Conservation (phyloP, 805 yeast species). For the Pichia pseudocactophila region DNA sequence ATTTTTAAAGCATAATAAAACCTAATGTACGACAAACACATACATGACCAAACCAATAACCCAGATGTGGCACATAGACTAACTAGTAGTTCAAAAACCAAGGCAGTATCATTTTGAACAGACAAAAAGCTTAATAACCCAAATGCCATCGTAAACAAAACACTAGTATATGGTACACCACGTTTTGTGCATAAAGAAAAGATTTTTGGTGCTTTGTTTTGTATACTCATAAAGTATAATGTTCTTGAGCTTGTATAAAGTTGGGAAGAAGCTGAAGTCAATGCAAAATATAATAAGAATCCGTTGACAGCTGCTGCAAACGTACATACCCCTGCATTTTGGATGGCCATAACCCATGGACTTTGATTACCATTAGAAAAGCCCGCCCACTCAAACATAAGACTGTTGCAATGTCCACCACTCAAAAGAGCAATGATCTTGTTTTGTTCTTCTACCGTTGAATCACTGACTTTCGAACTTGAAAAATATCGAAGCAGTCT, state of each 20-base stretch:
- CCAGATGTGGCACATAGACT: constrained; percentile 68
- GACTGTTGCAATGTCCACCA: constrained; percentile 21
- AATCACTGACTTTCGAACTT: constrained; percentile 21
- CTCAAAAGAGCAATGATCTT: constrained; percentile 20
- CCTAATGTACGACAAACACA: constrained; percentile 47
- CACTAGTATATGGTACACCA: constrained; percentile 72
- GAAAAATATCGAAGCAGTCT: constrained; percentile 49
- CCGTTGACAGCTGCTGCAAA: constrained; percentile 45
- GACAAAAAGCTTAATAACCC: constrained; percentile 55
- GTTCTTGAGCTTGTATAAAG: constrained; percentile 56
- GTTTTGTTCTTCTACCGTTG: constrained; percentile 11
- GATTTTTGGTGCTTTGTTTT: constrained; percentile 51
- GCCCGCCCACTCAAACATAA: constrained; percentile 26
- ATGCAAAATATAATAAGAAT: constrained; percentile 43
- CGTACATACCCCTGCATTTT: constrained; percentile 41
- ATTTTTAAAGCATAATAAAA: constrained; percentile 45
- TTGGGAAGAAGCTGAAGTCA: constrained; percentile 50
- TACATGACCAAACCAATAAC: constrained; percentile 67
- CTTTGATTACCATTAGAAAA: constrained; percentile 41
- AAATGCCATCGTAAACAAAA: constrained; percentile 51
- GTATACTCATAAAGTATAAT: constrained; percentile 43
- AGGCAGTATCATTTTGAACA: constrained; percentile 46
- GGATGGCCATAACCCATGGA: constrained; percentile 50
- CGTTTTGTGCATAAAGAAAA: constrained; percentile 49
- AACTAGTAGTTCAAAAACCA: constrained; percentile 57